Conservation (phyloP, 2,329 filamentous ascomycete genomes). For the Hypoxylon sp. region DNA sequence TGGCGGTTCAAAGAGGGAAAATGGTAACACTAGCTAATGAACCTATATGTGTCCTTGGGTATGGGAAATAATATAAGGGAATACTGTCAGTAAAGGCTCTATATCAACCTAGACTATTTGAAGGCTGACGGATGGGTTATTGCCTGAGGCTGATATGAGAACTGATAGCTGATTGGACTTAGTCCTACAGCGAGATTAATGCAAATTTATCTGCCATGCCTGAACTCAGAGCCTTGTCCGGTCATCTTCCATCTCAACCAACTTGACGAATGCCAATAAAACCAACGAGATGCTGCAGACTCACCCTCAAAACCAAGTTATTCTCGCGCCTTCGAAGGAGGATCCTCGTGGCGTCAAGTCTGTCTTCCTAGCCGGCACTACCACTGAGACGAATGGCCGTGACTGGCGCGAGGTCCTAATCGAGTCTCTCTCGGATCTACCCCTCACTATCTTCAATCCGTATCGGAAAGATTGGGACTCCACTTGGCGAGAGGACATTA, state of each 20-base stretch:
- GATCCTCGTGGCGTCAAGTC: slow-evolving; percentile 47
- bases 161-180: slow-evolving; percentile 17
- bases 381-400: slow-evolving; percentile 57
- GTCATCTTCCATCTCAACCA: slow-evolving; percentile 15
- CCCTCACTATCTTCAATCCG: slow-evolving; percentile 71
- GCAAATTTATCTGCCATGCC: neutral
- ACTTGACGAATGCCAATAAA: neutral
- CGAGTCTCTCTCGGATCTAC: slow-evolving; percentile 58
- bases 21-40: neutral
- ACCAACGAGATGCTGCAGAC: slow-evolving; percentile 26
- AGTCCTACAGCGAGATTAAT: neutral
- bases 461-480: slow-evolving; percentile 69
- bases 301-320: slow-evolving; percentile 48
- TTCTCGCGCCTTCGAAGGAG: slow-evolving; percentile 52
- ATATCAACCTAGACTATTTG: no score
- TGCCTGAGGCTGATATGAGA: slow-evolving; percentile 5
- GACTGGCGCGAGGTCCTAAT: slow-evolving; percentile 68
- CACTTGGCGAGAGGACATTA: slow-evolving; percentile 65
- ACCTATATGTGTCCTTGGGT: neutral
- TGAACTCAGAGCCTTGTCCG: slow-evolving; percentile 11
- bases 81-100: neutral
- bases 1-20: neutral
- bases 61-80: neutral
- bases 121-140: neutral
- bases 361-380: slow-evolving; percentile 73